Evolutionary conservation across 768 basidiomycete genomes (phyloP), one percentile per base, ranked within the genome.

Genomic region (Phaeotremella fagi): DNA sequence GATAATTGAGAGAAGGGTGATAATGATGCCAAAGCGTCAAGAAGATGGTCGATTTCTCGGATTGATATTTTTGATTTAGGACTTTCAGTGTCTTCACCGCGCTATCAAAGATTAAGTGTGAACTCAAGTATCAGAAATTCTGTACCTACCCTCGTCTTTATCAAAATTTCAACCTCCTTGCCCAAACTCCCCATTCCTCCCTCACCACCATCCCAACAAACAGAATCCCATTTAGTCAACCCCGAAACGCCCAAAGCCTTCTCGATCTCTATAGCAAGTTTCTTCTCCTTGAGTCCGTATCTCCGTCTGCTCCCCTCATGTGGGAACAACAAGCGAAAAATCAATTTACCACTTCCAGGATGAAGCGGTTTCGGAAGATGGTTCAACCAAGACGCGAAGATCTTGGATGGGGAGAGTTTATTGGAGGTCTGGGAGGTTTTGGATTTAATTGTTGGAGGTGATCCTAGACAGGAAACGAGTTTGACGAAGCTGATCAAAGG

Each of bases 241-340:
- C 50, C 68, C 31, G 57, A 28, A 41, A 59, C 26, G n/a, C 57
- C 60, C 50, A 3, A 55, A 58, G 60, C 59, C 72, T 54, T 55
- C 68, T 36, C 77, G 0, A 92, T 76, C 25, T 78, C 71, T 11
- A 74, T 68, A 1, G 80, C 79, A 18, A 92, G 78, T 28, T 75
- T 79, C 14, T 77, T 75, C 75, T 90, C 88, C 68, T 86, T 82
- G 65, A 90, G 77, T 28, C 82, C 82, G 61, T 85, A 92, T 70
- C 82, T 82, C 22, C 91, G 78, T 15, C 80, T 73, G 1, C 76
- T 63, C 55, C 91, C 88, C 52, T 88, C 83, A 55, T 91, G 84
- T 0, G 91, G 90, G 66, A 91, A 92, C n/a, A 94, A 75, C 3
- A 90, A 73, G 5, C 83, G 81, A 63, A 92, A 84, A 26, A 88